Evolutionary conservation across 2,329 filamentous ascomycete species (phyloP).

Genomic region (Camillea tinctor): DNA sequence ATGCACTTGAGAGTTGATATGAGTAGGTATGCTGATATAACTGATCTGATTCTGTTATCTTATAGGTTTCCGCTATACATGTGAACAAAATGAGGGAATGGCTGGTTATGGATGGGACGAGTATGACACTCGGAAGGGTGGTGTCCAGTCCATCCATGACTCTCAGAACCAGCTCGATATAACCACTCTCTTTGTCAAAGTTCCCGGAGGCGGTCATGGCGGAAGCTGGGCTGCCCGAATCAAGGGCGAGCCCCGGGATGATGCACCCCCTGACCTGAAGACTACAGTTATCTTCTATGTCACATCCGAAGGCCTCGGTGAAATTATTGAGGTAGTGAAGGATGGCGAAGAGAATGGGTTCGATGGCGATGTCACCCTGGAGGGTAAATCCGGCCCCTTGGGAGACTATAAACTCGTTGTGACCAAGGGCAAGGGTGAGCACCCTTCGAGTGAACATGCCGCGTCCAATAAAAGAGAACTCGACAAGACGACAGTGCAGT

Average conservation of each 20-base stretch:
- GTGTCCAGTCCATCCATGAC: slow-evolving; percentile 88
- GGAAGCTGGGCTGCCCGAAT: slow-evolving; percentile 92
- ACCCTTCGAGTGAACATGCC: slow-evolving; percentile 64
- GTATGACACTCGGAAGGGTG: slow-evolving; percentile 86
- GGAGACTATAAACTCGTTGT: slow-evolving; percentile 79
- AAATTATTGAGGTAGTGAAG: slow-evolving; percentile 57
- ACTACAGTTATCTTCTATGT: slow-evolving; percentile 82
- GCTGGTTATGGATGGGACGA: slow-evolving; percentile 97
- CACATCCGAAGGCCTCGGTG: slow-evolving; percentile 72
- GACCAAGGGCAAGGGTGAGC: slow-evolving; percentile 64
- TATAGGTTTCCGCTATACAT: slow-evolving; percentile 84
- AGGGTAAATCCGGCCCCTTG: slow-evolving; percentile 68
- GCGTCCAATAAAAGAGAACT: slow-evolving; percentile 68
- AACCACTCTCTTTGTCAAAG: slow-evolving; percentile 90
- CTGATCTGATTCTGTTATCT: slow-evolving; percentile 7
- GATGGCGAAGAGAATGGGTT: slow-evolving; percentile 49
- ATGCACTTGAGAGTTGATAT: no score
- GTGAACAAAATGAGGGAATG: slow-evolving; percentile 93
- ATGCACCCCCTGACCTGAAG: slow-evolving; percentile 64
- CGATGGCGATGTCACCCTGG: slow-evolving; percentile 63
- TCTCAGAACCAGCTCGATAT: slow-evolving; percentile 84
- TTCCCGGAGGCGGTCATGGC: slow-evolving; percentile 79
- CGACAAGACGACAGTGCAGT: slow-evolving; percentile 74
- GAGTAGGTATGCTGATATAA: background rate
- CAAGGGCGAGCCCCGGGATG: slow-evolving; percentile 73